Evolutionary conservation across 2,329 filamentous ascomycete species (phyloP).

Genomic region (Teratosphaeria zuluensis): DNA sequence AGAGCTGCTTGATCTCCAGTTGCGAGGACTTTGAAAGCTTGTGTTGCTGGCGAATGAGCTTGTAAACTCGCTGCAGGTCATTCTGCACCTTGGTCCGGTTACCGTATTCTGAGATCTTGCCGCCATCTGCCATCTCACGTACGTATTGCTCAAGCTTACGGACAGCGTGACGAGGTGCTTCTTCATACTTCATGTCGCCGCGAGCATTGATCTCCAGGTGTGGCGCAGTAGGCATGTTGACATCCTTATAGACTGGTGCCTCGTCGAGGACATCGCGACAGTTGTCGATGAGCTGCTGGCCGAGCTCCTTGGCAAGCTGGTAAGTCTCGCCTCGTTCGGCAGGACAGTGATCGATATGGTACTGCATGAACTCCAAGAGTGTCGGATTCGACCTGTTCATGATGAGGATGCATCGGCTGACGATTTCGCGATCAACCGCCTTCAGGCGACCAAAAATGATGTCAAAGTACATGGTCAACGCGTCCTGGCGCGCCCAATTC

Average conservation of each 20-base stretch:
- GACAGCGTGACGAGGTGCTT: slow-evolving; percentile 76
- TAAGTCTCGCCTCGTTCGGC: slow-evolving; percentile 96
- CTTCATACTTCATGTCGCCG: slow-evolving; percentile 86
- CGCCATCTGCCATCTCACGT: slow-evolving; percentile 94
- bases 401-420: slow-evolving; percentile 95
- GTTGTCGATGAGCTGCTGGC: slow-evolving; percentile 89
- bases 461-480: slow-evolving; percentile 96
- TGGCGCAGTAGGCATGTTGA: slow-evolving; percentile 81
- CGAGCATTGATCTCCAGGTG: slow-evolving; percentile 85
- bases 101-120: slow-evolving; percentile 97
- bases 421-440: slow-evolving; percentile 91
- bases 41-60: slow-evolving; percentile 96
- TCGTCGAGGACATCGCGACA: slow-evolving; percentile 83
- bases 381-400: slow-evolving; percentile 98
- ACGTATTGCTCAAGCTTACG: slow-evolving; percentile 98
- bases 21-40: slow-evolving; percentile 94
- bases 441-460: slow-evolving; percentile 94
- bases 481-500: slow-evolving; percentile 98
- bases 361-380: slow-evolving; percentile 97
- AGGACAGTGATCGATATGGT: slow-evolving; percentile 98
- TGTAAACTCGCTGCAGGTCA: slow-evolving; percentile 90
- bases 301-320: slow-evolving; percentile 90
- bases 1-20: slow-evolving; percentile 89
- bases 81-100: slow-evolving; percentile 97
- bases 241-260: slow-evolving; percentile 91